phyloP scores from a whole-genome alignment of 1,284 basidiomycete genomes.

The Sanghuangporus sanghuang region DNA sequence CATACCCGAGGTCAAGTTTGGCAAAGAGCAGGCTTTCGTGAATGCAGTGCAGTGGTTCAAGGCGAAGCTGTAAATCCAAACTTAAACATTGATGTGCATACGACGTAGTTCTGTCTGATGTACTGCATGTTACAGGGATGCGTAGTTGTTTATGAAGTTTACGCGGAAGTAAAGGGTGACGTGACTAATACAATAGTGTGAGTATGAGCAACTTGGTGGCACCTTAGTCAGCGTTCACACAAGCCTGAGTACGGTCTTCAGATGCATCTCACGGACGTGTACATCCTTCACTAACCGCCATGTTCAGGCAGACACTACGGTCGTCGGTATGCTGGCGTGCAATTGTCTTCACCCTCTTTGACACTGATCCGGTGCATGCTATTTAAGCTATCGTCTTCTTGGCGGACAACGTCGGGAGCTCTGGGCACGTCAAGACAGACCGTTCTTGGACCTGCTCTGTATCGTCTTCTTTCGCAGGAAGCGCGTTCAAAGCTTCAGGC shows the following conservation, averaged over 20 bases:
- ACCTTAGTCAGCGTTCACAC: no score
- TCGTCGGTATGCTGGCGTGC: constrained; percentile 6
- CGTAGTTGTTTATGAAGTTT: no score
- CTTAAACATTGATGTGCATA: neutral
- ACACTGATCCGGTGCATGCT: neutral
- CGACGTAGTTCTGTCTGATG: neutral
- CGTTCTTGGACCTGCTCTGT: neutral
- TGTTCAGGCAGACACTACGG: constrained; percentile 16
- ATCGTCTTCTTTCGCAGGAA: constrained; percentile 21
- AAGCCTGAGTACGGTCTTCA: no score
- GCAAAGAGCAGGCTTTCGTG: constrained; percentile 39
- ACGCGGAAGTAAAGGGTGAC: no score
- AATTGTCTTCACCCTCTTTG: neutral
- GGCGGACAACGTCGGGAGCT: constrained; percentile 7
- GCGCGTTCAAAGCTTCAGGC: constrained; percentile 23
- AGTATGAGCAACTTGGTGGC: no score
- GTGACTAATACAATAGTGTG: no score
- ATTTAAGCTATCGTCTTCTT: constrained; percentile 12
- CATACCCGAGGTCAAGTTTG: constrained; percentile 31
- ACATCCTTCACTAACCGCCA: constrained; percentile 1
- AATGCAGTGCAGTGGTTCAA: constrained; percentile 33
- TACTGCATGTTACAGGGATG: no score
- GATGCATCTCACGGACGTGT: constrained; percentile 6
- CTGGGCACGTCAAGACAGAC: neutral
- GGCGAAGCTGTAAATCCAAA: constrained; percentile 25